Conservation (phyloP, 768 basidiomycete genomes). For the Pseudohyphozyma bogoriensis region DNA sequence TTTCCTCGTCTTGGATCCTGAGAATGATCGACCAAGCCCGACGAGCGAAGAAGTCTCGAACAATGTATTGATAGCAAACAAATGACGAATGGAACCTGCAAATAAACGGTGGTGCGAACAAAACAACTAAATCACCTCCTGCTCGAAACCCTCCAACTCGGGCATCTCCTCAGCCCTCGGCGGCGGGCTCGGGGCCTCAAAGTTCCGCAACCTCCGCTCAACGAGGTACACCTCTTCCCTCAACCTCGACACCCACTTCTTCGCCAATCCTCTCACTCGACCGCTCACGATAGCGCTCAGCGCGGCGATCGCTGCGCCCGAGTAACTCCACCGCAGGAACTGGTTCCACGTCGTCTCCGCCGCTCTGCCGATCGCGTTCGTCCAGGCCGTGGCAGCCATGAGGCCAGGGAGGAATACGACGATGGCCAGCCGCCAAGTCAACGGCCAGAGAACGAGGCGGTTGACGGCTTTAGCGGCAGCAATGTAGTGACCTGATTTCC, state of each 20-base stretch:
- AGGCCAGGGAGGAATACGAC: too few relatives aligned
- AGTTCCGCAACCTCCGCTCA: conserved; percentile 1
- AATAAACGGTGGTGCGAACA: too few relatives aligned
- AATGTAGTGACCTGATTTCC: background rate
- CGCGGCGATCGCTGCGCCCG: background rate
- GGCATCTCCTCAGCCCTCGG: too few relatives aligned
- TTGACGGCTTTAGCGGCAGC: background rate
- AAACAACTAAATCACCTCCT: too few relatives aligned
- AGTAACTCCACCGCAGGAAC: background rate
- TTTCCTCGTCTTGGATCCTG: too few relatives aligned
- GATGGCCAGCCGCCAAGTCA: background rate
- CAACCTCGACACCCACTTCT: background rate
- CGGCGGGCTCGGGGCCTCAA: too few relatives aligned
- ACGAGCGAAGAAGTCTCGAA: too few relatives aligned
- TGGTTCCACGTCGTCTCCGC: background rate
- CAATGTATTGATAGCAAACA: too few relatives aligned
- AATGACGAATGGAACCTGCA: too few relatives aligned
- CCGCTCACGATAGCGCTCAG: background rate
- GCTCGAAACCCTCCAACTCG: background rate
- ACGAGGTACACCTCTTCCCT: background rate
- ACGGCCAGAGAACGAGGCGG: background rate
- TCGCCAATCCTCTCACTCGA: background rate
- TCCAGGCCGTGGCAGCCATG: background rate
- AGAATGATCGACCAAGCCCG: too few relatives aligned
- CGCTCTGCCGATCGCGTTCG: too few relatives aligned